A percentile compares a stretch with the other conserved stretches of the same genome.
These are phyloP conservation scores for Tetradesmus lagerheimii DNA, from an alignment of 139 green algal genomes.

Conservation along the genomic window DNA sequence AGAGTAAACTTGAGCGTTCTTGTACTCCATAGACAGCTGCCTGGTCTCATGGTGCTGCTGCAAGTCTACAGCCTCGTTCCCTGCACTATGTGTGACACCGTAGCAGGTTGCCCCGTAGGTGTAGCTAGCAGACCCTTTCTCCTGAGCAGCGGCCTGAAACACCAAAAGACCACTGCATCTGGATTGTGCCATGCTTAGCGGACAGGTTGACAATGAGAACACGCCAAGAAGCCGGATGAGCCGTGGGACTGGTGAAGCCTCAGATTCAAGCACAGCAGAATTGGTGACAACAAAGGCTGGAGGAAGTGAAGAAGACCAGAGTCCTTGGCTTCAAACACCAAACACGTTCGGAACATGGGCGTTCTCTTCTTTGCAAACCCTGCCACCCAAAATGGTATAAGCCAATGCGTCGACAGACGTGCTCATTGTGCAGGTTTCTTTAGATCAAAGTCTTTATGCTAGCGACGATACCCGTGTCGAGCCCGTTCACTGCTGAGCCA, in stretches of 20 bases:
- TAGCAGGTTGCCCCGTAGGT: slow-evolving; percentile 19
- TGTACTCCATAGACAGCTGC: not conserved
- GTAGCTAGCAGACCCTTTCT: not conserved
- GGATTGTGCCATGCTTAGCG: not conserved
- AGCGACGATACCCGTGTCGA: not conserved
- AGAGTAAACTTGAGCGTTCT: not conserved
- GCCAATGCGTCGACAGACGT: not conserved
- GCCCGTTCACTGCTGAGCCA: not conserved
- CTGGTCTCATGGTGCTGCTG: slow-evolving; percentile 17
- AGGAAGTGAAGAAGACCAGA: too few relatives aligned
- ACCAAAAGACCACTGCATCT: slow-evolving; percentile 10
- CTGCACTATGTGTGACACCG: slow-evolving; percentile 6
- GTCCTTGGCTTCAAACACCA: not conserved
- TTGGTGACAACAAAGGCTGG: too few relatives aligned
- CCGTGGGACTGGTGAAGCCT: not conserved
- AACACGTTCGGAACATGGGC: not conserved
- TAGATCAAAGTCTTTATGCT: not conserved
- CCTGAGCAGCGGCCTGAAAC: slow-evolving; percentile 9
- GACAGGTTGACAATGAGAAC: not conserved
- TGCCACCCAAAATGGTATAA: not conserved
- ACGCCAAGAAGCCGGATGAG: not conserved
- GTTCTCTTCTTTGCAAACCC: not conserved
- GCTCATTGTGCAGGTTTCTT: not conserved
- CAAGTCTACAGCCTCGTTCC: slow-evolving; percentile 20
- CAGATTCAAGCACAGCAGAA: not conserved